Evolutionary conservation across 2,329 filamentous ascomycete species (phyloP).

Genomic region (Colletotrichum costaricense): DNA sequence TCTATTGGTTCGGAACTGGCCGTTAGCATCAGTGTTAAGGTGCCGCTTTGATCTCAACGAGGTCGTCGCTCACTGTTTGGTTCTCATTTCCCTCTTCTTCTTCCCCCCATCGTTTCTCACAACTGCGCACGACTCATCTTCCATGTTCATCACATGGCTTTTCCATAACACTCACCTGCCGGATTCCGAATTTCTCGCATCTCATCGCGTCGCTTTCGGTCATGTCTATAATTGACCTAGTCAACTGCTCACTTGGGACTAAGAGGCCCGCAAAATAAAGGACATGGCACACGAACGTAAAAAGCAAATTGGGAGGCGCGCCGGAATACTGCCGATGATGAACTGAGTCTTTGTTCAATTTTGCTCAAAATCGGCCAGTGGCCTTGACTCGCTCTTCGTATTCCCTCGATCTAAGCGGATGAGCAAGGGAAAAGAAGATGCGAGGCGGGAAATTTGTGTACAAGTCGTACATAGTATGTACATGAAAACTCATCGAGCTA

Average conservation of each 20-base stretch:
- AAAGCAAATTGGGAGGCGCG: neutral
- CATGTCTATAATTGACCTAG: neutral
- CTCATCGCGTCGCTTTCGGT: neutral
- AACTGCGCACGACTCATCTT: neutral
- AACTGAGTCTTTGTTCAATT: neutral
- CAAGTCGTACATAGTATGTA: slow-evolving; percentile 32
- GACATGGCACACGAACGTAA: neutral
- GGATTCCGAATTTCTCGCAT: neutral
- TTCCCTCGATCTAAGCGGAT: neutral
- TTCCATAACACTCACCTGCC: neutral
- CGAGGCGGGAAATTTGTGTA: slow-evolving; percentile 12
- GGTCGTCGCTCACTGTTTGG: neutral
- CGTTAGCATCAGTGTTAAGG: neutral
- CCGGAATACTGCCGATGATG: neutral
- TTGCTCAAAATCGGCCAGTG: slow-evolving; percentile 18
- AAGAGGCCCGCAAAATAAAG: slow-evolving; percentile 26
- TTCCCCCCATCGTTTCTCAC: neutral
- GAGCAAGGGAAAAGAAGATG: neutral
- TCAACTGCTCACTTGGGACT: too few relatives aligned
- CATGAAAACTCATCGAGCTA: slow-evolving; percentile 17
- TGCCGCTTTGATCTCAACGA: neutral
- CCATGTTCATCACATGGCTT: neutral
- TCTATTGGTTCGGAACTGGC: neutral
- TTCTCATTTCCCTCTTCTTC: neutral
- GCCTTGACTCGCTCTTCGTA: slow-evolving; percentile 3